Percentiles rank a stretch among this genome's conserved stretches.
These are phyloP conservation scores for Acidomyces sp. DNA, from an alignment of 495 filamentous ascomycete genomes.

Conservation along the genomic window DNA sequence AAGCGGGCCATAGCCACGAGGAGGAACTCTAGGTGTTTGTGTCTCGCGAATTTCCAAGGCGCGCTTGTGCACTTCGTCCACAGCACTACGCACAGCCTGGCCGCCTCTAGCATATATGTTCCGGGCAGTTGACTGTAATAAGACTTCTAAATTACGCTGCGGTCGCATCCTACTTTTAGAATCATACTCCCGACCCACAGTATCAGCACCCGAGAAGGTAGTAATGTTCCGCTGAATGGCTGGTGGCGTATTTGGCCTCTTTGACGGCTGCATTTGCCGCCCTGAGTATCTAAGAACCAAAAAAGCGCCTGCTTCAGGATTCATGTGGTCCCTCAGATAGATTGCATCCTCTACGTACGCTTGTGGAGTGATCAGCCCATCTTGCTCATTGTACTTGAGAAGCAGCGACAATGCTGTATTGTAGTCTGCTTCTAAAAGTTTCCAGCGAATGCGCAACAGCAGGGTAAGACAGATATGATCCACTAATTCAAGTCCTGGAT, in stretches of 20 bases:
- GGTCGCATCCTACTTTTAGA: conserved; percentile 8
- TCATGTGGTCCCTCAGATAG: conserved; percentile 66
- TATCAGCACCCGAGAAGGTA: conserved; percentile 6
- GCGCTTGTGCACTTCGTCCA: conserved; percentile 66
- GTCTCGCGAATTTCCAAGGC: conserved; percentile 46
- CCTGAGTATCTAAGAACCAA: conserved; percentile 74
- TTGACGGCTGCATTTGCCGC: conserved; percentile 26
- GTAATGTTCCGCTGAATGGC: conserved; percentile 18
- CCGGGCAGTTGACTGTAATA: conserved; percentile 77
- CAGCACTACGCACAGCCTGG: conserved; percentile 77
- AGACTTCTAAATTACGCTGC: conserved; percentile 51
- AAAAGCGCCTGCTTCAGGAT: conserved; percentile 52
- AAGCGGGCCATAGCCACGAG: conserved; percentile 7
- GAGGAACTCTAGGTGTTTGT: conserved; percentile 9
- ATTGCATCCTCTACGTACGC: conserved; percentile 82
- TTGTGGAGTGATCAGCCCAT: conserved; percentile 50
- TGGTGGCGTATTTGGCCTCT: conserved; percentile 17
- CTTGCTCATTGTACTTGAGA: conserved; percentile 60
- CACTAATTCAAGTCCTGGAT: conserved; percentile 66
- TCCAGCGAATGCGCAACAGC: conserved; percentile 85
- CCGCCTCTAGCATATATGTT: conserved; percentile 70
- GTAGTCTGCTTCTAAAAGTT: conserved; percentile 73
- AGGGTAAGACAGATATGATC: conserved; percentile 86
- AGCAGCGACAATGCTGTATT: conserved; percentile 67
- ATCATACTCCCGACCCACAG: background rate